A percentile compares a stretch with the other conserved stretches of the same genome.
Evolutionary conservation across 2,329 filamentous ascomycete genomes (phyloP).

Genomic region (Colletotrichum phormii): DNA sequence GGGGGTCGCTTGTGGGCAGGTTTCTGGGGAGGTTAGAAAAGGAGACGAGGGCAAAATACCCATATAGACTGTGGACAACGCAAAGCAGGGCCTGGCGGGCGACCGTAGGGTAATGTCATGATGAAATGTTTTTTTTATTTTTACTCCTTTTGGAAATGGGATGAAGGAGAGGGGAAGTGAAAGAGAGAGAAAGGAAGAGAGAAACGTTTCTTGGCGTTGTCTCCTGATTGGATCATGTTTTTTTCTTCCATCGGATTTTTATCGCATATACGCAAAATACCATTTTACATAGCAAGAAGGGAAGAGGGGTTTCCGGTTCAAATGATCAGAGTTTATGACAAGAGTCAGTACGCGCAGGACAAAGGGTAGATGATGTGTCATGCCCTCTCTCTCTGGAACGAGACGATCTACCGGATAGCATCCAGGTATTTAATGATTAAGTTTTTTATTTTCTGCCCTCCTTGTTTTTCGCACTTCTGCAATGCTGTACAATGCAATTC

Average conservation of each 20-base stretch:
- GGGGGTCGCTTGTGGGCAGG: not conserved
- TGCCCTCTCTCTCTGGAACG: constrained; percentile 10
- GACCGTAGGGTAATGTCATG: constrained; percentile 29
- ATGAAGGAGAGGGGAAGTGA: not conserved
- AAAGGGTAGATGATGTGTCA: not conserved
- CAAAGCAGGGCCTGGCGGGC: constrained; percentile 20
- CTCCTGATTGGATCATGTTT: not conserved
- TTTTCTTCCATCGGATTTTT: not conserved
- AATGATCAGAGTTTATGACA: not conserved
- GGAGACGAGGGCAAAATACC: constrained; percentile 21
- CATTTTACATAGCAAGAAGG: not conserved
- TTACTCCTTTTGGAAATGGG: not conserved
- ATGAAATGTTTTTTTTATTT: constrained; percentile 26
- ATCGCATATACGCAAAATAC: not conserved
- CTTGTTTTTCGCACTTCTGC: not conserved
- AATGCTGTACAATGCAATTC: not conserved
- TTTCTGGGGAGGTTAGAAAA: not conserved
- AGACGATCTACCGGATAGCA: constrained; percentile 10
- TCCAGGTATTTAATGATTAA: constrained; percentile 22
- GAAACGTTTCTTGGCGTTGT: not conserved
- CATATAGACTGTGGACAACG: constrained; percentile 30
- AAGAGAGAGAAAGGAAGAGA: not conserved
- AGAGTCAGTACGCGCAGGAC: constrained; percentile 12
- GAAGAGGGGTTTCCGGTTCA: not conserved
- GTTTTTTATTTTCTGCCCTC: constrained; percentile 7